Evolutionary conservation across 1,139 yeast species (phyloP).

Genomic region (Debaryomycetaceae sp.): DNA sequence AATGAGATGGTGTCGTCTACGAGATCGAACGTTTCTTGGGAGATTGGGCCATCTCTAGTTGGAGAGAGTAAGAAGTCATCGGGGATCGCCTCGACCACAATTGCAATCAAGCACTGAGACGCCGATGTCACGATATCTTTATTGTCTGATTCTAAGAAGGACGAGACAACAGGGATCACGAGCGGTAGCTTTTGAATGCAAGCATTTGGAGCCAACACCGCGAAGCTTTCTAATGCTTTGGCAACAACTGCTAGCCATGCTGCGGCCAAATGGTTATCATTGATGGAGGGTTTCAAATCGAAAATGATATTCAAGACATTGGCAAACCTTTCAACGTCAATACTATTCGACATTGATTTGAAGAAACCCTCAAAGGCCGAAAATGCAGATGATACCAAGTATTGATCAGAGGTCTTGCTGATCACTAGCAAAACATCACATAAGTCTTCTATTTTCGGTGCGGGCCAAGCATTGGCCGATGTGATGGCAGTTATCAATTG

Average conservation of each 20-base stretch:
- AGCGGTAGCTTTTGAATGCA: slow-evolving; percentile 49
- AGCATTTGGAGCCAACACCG: slow-evolving; percentile 45
- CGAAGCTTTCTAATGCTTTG: slow-evolving; percentile 66
- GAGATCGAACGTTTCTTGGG: slow-evolving; percentile 38
- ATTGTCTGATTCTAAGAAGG: slow-evolving; percentile 57
- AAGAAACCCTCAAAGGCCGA: slow-evolving; percentile 79
- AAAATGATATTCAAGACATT: slow-evolving; percentile 61
- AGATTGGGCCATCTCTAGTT: slow-evolving; percentile 24
- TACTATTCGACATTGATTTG: slow-evolving; percentile 57
- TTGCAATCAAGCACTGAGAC: slow-evolving; percentile 77
- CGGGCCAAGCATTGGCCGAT: slow-evolving; percentile 75
- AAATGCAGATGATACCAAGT: slow-evolving; percentile 69
- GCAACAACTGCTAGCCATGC: slow-evolving; percentile 95
- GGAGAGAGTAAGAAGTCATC: slow-evolving; percentile 47
- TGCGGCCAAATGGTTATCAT: slow-evolving; percentile 80
- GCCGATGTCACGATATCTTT: slow-evolving; percentile 66
- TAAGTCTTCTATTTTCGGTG: slow-evolving; percentile 52
- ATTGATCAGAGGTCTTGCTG: slow-evolving; percentile 78
- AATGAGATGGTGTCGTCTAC: slow-evolving; percentile 42
- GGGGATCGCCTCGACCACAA: slow-evolving; percentile 55
- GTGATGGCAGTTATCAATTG: slow-evolving; percentile 66
- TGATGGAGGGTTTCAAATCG: slow-evolving; percentile 69
- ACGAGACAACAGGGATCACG: slow-evolving; percentile 45
- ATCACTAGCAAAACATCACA: slow-evolving; percentile 69
- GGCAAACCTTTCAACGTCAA: slow-evolving; percentile 51